phyloP scores from a whole-genome alignment of 208 protist species.

The Leishmania lainsoni region DNA sequence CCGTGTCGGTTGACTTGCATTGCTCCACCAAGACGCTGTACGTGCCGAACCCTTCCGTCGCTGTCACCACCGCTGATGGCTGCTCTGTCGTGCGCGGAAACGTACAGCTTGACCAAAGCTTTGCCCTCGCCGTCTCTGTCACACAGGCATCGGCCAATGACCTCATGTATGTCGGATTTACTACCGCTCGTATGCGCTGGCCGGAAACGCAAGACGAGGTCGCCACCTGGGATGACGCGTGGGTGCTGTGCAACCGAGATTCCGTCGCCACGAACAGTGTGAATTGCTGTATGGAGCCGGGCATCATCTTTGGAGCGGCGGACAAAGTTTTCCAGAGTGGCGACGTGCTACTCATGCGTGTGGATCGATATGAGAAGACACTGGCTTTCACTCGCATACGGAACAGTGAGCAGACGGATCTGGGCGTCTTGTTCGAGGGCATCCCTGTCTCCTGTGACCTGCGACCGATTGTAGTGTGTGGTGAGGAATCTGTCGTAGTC shows the following conservation, averaged over 20 bases:
- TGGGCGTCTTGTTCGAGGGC: slow-evolving; percentile 84
- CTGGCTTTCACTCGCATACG: slow-evolving; percentile 76
- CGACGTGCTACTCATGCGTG: slow-evolving; percentile 72
- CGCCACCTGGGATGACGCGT: slow-evolving; percentile 69
- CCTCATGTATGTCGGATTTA: slow-evolving; percentile 83
- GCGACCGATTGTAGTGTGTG: slow-evolving; percentile 70
- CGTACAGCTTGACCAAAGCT: slow-evolving; percentile 52
- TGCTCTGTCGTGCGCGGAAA: slow-evolving; percentile 70
- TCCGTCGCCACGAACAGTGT: slow-evolving; percentile 70
- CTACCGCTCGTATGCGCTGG: slow-evolving; percentile 51
- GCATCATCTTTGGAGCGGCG: slow-evolving; percentile 79
- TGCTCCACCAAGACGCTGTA: slow-evolving; percentile 71
- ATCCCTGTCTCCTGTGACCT: slow-evolving; percentile 50
- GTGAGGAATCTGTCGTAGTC: slow-evolving; percentile 68
- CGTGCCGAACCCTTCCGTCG: slow-evolving; percentile 74
- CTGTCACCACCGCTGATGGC: slow-evolving; percentile 52
- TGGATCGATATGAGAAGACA: slow-evolving; percentile 65
- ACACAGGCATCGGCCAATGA: slow-evolving; percentile 42
- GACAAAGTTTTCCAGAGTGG: slow-evolving; percentile 65
- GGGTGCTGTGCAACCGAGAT: slow-evolving; percentile 83
- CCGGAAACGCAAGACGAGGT: slow-evolving; percentile 62
- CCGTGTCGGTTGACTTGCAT: slow-evolving; percentile 62
- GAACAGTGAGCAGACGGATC: slow-evolving; percentile 55
- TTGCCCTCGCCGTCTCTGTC: slow-evolving; percentile 76
- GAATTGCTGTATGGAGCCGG: slow-evolving; percentile 84